Evolutionary conservation across 495 filamentous ascomycete species (phyloP), one percentile per base, ranked within the genome.

Genomic region (Echria macrotheca): DNA sequence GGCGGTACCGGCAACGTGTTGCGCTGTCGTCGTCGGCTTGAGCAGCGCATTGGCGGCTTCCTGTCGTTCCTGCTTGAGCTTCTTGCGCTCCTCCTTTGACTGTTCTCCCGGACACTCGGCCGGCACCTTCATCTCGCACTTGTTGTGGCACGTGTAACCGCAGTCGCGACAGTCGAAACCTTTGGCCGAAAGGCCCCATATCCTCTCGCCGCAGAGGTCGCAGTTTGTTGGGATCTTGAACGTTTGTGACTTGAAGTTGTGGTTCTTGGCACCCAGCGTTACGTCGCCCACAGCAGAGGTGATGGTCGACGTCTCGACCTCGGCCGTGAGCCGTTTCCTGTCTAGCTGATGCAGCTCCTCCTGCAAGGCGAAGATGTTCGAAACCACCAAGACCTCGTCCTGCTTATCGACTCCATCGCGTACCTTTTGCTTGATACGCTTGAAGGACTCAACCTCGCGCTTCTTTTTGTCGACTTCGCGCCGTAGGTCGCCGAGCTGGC

Each of bases 201-300:
- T 95, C 8, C 91, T 79, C 55, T 99, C 93, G 4, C 89, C 89
- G 54, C 93, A 99, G 4, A 95, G 75, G 60, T 99, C 91, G 66
- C 93, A 99, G 62, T 96, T 97, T 4, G 93, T 99, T 0, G 94
- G 94, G 45, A 99, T 95, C 61, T 96, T 97, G 77, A 96, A 97
- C 0, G 91, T 97, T 56, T 96, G 87, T 26, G 88, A 84, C 64
- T 91, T 93, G 78, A 99, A 97, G 56, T 91, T 90, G 67, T 99
- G 93, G 55, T 87, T 94, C 60, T 86, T 86, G 5, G 91, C 89
- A 8, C 94, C 91, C 3, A 94, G 66, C 1, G 90, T 93, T 32
- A 99, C 73, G 63, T 99, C 93, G 28, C 93, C 93, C 5, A 95
- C 91, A 1, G 78, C 83, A 12, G 79, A 70, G 6, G 87, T 88